Conservation (phyloP, 73 alveolate genomes). For the Durusdinium trenchii region DNA sequence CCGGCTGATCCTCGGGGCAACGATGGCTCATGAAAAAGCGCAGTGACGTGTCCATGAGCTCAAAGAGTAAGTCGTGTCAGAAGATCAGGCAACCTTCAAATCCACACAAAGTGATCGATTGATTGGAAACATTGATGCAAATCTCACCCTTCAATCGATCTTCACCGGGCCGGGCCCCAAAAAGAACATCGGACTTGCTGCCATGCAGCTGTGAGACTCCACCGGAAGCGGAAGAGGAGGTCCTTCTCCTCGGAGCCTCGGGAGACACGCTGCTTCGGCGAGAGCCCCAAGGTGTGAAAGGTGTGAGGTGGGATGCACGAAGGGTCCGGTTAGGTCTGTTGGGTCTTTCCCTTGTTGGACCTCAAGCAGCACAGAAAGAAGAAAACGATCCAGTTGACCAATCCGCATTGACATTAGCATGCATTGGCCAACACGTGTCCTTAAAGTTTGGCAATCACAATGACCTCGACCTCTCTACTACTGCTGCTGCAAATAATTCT, state of each 20-base stretch:
- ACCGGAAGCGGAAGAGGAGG: constrained; percentile 93
- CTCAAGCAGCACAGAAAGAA: too few relatives aligned
- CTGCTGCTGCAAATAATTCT: too few relatives aligned
- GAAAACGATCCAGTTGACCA: too few relatives aligned
- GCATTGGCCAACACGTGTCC: too few relatives aligned
- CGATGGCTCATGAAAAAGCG: background rate
- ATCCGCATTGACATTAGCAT: too few relatives aligned
- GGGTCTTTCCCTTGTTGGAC: too few relatives aligned
- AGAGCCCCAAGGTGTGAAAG: background rate
- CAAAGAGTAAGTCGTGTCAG: background rate
- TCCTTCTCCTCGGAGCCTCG: constrained; percentile 84
- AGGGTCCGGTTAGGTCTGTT: too few relatives aligned
- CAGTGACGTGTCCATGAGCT: background rate
- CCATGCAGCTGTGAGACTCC: constrained; percentile 79
- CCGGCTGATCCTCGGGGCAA: constrained; percentile 67
- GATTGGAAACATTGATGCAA: too few relatives aligned
- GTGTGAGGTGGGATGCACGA: background rate
- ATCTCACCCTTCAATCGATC: too few relatives aligned
- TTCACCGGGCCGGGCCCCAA: too few relatives aligned
- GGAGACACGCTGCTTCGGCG: background rate
- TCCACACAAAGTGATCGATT: background rate
- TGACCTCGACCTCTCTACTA: too few relatives aligned
- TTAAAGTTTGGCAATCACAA: too few relatives aligned
- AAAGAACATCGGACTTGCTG: background rate
- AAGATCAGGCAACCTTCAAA: background rate